Percentiles rank a stretch among this genome's conserved stretches.
phyloP scores from a whole-genome alignment of 2,329 filamentous ascomycete genomes.

The Fusarium secorum region DNA sequence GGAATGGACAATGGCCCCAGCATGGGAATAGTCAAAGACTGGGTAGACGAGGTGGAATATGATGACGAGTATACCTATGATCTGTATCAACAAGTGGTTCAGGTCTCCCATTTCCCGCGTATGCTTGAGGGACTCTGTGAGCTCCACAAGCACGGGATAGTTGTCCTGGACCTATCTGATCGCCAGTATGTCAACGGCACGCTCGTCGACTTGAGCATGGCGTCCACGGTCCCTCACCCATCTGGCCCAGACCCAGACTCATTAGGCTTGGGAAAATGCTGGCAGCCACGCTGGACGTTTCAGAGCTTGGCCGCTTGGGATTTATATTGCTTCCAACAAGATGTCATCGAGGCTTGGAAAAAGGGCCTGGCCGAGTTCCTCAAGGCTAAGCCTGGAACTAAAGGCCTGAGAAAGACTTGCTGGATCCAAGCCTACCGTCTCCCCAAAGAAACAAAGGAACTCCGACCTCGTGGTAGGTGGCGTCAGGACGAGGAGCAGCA shows the following conservation, averaged over 20 bases:
- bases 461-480: rapidly evolving
- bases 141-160: neutral
- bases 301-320: slow-evolving; percentile 12
- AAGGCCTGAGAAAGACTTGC: neutral
- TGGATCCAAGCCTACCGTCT: neutral
- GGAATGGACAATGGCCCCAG: rapidly evolving
- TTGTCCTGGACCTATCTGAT: neutral
- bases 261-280: neutral
- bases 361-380: neutral
- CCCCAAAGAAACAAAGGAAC: neutral
- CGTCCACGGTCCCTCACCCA: neutral
- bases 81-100: neutral
- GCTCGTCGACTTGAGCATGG: neutral
- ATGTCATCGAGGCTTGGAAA: neutral
- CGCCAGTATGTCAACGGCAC: slow-evolving; percentile 15
- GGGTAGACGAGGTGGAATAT: neutral
- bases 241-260: neutral
- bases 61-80: neutral
- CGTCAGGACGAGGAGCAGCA: rapidly evolving
- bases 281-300: slow-evolving; percentile 4
- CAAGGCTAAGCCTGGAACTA: neutral
- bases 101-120: neutral
- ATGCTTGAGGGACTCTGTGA: slow-evolving; percentile 5
- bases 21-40: slow-evolving; percentile 18
- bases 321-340: neutral